Evolutionary conservation across 805 yeast species (phyloP).

Genomic region (Barnettozyma vustinii): DNA sequence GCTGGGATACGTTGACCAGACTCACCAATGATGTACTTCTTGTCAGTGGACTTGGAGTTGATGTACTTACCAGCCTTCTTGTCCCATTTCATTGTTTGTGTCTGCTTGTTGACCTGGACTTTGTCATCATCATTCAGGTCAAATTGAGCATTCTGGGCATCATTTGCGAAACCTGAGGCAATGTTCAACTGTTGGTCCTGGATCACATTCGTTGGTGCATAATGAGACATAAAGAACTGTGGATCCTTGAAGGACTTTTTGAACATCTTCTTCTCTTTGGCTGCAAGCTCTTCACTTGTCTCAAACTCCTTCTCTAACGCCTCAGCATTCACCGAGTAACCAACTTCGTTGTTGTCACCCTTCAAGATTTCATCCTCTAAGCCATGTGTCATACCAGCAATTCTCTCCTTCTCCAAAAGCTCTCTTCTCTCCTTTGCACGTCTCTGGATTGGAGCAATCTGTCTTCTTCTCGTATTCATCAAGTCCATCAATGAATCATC

Average conservation of each 20-base stretch:
- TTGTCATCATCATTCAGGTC: constrained; percentile 79
- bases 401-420: constrained; percentile 63
- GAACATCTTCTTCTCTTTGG: constrained; percentile 18
- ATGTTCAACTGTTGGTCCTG: constrained; percentile 74
- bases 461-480: constrained; percentile 82
- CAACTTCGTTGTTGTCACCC: constrained; percentile 43
- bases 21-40: constrained; percentile 89
- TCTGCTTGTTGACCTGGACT: constrained; percentile 59
- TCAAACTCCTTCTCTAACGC: constrained; percentile 35
- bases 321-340: constrained; percentile 39
- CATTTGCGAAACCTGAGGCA: constrained; percentile 66
- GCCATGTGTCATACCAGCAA: constrained; percentile 67
- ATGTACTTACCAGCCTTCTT: constrained; percentile 86
- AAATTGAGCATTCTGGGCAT: constrained; percentile 80
- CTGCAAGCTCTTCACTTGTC: constrained; percentile 32
- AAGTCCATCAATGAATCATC: constrained; percentile 68
- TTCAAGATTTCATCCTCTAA: constrained; percentile 69
- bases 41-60: constrained; percentile 71
- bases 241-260: constrained; percentile 66
- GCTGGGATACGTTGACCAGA: constrained; percentile 93
- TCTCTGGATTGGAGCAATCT: constrained; percentile 82
- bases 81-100: constrained; percentile 82
- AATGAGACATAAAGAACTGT: constrained; percentile 77
- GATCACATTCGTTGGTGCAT: constrained; percentile 72
- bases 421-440: constrained; percentile 67